Percentiles rank a stretch among this genome's conserved stretches.
These are phyloP conservation scores for Eutypa lata DNA, from an alignment of 2,329 filamentous ascomycete genomes.

Conservation along the genomic window DNA sequence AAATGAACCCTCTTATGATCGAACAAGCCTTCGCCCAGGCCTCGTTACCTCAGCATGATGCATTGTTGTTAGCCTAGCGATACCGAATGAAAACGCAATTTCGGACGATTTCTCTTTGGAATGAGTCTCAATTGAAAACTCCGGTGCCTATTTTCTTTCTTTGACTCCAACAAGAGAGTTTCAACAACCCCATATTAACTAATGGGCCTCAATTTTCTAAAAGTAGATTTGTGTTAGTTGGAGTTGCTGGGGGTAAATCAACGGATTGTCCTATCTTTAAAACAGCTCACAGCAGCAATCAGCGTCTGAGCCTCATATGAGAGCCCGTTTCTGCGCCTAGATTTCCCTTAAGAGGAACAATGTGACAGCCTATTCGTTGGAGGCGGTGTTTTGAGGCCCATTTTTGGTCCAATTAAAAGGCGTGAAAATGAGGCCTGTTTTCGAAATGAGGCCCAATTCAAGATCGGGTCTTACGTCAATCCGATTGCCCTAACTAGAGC, in stretches of 20 bases:
- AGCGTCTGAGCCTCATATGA: background rate
- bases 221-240: background rate
- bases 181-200: too few relatives aligned
- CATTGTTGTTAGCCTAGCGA: background rate
- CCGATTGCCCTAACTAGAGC: background rate
- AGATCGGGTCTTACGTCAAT: background rate
- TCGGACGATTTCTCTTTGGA: background rate
- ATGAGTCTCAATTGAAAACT: background rate
- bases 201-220: background rate
- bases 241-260: too few relatives aligned
- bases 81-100: background rate
- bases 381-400: background rate
- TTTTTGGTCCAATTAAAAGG: background rate
- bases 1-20: background rate
- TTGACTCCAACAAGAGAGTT: background rate
- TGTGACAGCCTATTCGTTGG: background rate
- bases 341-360: background rate
- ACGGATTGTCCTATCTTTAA: too few relatives aligned
- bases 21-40: background rate
- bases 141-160: background rate
- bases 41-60: background rate
- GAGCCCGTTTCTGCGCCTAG: background rate
- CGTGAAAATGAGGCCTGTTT: background rate
- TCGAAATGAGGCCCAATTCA: background rate
- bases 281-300: too few relatives aligned